Evolutionary conservation across 768 basidiomycete genomes (phyloP).

Genomic region (Cyclocybe cylindracea): DNA sequence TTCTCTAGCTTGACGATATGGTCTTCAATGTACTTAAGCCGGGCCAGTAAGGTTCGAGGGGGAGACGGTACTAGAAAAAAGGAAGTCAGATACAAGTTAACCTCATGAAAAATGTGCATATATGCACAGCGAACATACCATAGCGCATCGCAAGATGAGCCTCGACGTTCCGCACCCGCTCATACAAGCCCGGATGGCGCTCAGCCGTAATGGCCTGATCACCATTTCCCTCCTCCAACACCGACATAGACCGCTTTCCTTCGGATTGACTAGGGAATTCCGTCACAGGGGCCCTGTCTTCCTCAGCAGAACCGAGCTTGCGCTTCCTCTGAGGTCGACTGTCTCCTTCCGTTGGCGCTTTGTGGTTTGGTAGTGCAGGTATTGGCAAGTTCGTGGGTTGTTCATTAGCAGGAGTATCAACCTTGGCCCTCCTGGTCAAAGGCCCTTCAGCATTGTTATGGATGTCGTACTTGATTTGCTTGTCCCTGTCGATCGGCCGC

Average conservation of each 20-base stretch:
- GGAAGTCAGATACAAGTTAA: background rate
- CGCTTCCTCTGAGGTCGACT: background rate
- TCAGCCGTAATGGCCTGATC: conserved; percentile 34
- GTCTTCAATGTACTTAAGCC: conserved; percentile 73
- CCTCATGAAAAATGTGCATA: background rate
- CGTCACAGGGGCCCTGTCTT: background rate
- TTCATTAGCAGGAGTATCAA: background rate
- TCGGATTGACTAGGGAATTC: too few relatives aligned
- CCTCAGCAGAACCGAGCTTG: background rate
- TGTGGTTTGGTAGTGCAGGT: background rate
- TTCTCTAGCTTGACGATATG: conserved; percentile 77
- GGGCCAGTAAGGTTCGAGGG: conserved; percentile 62
- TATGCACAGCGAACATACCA: conserved; percentile 41
- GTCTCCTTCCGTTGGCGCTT: conserved; percentile 5
- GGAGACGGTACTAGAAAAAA: conserved; percentile 61
- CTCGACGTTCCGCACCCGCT: conserved; percentile 68
- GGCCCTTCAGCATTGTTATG: conserved; percentile 84
- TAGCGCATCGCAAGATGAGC: conserved; percentile 73
- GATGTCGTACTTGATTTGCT: conserved; percentile 86
- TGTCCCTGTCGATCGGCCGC: conserved; percentile 67
- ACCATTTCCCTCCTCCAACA: conserved; percentile 9
- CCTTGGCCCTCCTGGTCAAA: conserved; percentile 52
- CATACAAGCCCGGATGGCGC: conserved; percentile 60
- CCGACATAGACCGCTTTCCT: background rate
- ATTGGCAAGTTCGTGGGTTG: too few relatives aligned